These are phyloP conservation scores for Neltuma alba DNA, from an alignment of 306 rosid species.

Conservation along the genomic window DNA sequence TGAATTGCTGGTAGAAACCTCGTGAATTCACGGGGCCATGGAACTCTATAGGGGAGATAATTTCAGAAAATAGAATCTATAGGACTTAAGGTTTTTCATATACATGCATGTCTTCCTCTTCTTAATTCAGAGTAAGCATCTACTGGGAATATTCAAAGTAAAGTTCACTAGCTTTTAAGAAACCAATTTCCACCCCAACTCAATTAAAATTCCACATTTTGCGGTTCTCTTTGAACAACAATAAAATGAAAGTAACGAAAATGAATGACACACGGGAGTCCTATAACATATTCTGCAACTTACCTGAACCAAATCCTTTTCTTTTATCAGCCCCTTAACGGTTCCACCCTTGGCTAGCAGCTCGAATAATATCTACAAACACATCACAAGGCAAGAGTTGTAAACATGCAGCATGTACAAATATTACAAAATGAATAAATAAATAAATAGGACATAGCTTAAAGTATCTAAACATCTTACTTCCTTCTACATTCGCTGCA, in stretches of 20 bases:
- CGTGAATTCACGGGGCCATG: neutral
- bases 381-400: slow-evolving; percentile 14
- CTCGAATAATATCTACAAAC: slow-evolving; percentile 78
- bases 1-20: neutral
- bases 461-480: neutral
- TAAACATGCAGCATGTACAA: slow-evolving; percentile 22
- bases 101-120: neutral
- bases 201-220: neutral
- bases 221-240: neutral
- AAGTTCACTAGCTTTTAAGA: neutral
- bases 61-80: neutral
- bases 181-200: neutral
- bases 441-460: neutral
- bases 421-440: neutral
- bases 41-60: neutral
- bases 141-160: neutral
- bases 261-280: neutral
- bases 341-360: slow-evolving; percentile 92
- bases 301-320: slow-evolving; percentile 93
- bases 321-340: slow-evolving; percentile 75
- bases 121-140: neutral
- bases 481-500: slow-evolving; percentile 21
- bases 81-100: neutral
- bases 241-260: neutral
- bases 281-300: slow-evolving; percentile 28